These are phyloP conservation scores for Sparassis latifolia DNA, from an alignment of 1,284 basidiomycete species.

Conservation along the genomic window DNA sequence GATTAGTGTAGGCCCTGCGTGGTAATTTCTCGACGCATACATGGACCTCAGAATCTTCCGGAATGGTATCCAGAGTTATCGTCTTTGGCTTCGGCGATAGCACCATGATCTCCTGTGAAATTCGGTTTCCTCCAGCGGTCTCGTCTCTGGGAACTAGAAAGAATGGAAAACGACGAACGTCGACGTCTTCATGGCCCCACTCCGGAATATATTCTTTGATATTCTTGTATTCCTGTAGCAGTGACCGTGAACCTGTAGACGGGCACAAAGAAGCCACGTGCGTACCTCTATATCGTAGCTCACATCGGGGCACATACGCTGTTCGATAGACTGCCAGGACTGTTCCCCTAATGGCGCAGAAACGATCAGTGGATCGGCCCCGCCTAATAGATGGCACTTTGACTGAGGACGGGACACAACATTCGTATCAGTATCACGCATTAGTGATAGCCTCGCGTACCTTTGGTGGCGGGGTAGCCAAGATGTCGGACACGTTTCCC, in stretches of 20 bases:
- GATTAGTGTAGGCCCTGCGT: not conserved
- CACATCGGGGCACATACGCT: constrained; percentile 1
- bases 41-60: not conserved
- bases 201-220: constrained; percentile 19
- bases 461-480: not conserved
- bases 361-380: not conserved
- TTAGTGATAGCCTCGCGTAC: not conserved
- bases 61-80: not conserved
- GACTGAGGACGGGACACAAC: not conserved
- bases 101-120: constrained; percentile 12
- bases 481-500: not conserved
- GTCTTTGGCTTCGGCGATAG: constrained; percentile 14
- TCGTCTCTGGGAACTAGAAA: not conserved
- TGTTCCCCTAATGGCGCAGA: not conserved
- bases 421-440: not conserved
- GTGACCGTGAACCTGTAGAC: not conserved
- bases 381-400: not conserved
- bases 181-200: constrained; percentile 26
- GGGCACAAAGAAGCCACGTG: too few species aligned
- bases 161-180: constrained; percentile 13
- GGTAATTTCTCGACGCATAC: not conserved
- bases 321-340: not conserved
- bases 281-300: constrained; percentile 17
- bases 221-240: constrained; percentile 9
- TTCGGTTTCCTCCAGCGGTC: not conserved